A percentile compares a stretch with the other conserved stretches of the same genome.
Conservation (phyloP, 305 asterid species). For the Solanum hybrid region DNA sequence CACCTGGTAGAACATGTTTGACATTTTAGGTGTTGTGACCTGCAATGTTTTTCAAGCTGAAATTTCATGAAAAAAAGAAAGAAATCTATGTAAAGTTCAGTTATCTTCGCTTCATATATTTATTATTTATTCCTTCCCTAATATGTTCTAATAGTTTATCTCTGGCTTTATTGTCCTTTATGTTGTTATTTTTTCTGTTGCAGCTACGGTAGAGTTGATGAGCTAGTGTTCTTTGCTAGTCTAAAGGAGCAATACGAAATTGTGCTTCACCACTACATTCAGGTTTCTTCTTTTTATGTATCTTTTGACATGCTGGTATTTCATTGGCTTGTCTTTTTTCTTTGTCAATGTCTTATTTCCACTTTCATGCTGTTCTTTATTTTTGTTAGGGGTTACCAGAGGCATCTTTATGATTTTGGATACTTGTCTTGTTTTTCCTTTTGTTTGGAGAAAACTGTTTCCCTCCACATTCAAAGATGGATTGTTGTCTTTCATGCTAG, state of each 20-base stretch:
- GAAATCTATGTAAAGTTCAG: not conserved
- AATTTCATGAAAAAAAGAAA: not conserved
- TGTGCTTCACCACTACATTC: slow-evolving; percentile 90
- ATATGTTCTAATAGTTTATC: not conserved
- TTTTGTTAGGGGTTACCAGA: not conserved
- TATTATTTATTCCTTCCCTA: not conserved
- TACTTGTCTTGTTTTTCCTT: not conserved
- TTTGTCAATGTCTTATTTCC: slow-evolving; percentile 3
- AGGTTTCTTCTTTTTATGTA: slow-evolving; percentile 44
- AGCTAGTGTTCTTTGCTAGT: slow-evolving; percentile 90
- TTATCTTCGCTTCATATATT: not conserved
- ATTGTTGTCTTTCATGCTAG: not conserved
- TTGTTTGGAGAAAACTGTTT: not conserved
- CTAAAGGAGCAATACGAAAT: slow-evolving; percentile 91
- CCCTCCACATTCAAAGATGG: not conserved
- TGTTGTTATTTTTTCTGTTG: slow-evolving; percentile 11
- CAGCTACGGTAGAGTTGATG: slow-evolving; percentile 99
- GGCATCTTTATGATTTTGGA: not conserved
- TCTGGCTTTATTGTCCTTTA: not conserved
- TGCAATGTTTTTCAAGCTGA: not conserved
- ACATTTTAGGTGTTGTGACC: not conserved
- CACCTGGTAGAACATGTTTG: not conserved
- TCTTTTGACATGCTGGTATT: not conserved
- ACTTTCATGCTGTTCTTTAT: slow-evolving; percentile 1
- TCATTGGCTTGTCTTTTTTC: slow-evolving; percentile 7